Evolutionary conservation across 1,139 yeast species (phyloP).

Genomic region (Spencermartinsiella ligniputridi): DNA sequence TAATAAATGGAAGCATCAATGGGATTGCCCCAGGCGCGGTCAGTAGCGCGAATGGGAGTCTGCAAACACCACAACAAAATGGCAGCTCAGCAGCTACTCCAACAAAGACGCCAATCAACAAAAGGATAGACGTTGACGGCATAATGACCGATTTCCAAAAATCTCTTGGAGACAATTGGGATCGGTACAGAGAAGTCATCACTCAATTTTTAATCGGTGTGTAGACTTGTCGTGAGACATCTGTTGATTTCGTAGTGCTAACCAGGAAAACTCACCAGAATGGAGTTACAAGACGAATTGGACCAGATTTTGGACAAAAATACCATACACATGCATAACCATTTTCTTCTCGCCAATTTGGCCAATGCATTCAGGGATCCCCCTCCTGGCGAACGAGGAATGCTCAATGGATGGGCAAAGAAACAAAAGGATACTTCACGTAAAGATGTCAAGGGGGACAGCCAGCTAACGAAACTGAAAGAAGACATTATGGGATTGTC

Average conservation of each 20-base stretch:
- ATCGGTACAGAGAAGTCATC: constrained; percentile 73
- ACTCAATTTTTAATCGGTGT: constrained; percentile 54
- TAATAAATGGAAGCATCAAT: neutral
- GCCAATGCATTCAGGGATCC: constrained; percentile 81
- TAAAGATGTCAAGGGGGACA: constrained; percentile 32
- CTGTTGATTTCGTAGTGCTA: too few relatives aligned
- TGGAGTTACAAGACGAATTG: constrained; percentile 60
- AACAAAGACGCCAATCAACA: constrained; percentile 13
- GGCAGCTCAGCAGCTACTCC: constrained; percentile 3
- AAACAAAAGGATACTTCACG: constrained; percentile 30
- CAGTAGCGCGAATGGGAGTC: neutral
- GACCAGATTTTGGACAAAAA: constrained; percentile 52
- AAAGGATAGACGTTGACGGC: constrained; percentile 64
- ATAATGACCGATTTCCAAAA: constrained; percentile 71
- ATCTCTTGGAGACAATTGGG: constrained; percentile 76
- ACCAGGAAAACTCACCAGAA: constrained; percentile 54
- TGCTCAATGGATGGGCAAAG: constrained; percentile 46
- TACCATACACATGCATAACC: constrained; percentile 64
- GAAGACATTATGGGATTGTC: constrained; percentile 86
- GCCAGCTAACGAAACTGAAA: constrained; percentile 75
- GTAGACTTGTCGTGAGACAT: too few relatives aligned
- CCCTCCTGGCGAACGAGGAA: constrained; percentile 50
- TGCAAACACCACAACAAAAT: constrained; percentile 3
- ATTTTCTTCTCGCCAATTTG: constrained; percentile 69
- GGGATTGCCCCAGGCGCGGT: neutral